Percentiles rank a stretch among this genome's conserved stretches.
phyloP scores from a whole-genome alignment of 1,139 yeast species.

The Saccharomyces hybrid region DNA sequence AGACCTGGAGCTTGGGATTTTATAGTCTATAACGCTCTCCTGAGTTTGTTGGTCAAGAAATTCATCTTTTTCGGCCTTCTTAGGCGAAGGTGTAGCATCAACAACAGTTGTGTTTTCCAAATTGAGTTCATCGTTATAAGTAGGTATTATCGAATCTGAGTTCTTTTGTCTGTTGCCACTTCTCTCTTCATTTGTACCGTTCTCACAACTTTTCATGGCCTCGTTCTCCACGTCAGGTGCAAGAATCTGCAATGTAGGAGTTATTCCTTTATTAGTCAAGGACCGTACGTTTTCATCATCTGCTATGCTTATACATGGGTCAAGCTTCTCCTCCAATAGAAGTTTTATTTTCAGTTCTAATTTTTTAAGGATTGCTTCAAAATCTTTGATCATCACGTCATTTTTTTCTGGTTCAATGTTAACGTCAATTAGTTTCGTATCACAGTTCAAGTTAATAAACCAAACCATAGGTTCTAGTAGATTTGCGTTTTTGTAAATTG shows the following conservation, averaged over 20 bases:
- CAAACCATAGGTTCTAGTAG: conserved; percentile 32
- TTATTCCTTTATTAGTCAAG: neutral
- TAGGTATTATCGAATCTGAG: neutral
- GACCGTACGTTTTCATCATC: neutral
- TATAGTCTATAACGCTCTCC: neutral
- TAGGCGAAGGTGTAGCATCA: neutral
- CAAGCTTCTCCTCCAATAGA: conserved; percentile 3
- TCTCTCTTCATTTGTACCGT: neutral
- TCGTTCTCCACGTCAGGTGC: neutral
- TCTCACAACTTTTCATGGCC: neutral
- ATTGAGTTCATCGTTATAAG: neutral
- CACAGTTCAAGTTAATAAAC: conserved; percentile 22
- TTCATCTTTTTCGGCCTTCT: neutral
- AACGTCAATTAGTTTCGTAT: conserved; percentile 29
- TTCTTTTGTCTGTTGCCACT: neutral
- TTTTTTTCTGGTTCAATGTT: conserved; percentile 43
- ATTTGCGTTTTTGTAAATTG: conserved; percentile 19
- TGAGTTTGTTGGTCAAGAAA: neutral
- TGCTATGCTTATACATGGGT: neutral
- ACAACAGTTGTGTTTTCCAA: neutral
- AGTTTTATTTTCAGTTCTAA: conserved; percentile 3
- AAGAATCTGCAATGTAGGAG: neutral
- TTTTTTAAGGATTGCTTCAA: conserved; percentile 12
- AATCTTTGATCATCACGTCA: conserved; percentile 33
- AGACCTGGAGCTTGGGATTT: conserved; percentile 4